A percentile compares a stretch with the other conserved stretches of the same genome.
Conservation (phyloP, 1,284 basidiomycete species). For the Athelia sp. region DNA sequence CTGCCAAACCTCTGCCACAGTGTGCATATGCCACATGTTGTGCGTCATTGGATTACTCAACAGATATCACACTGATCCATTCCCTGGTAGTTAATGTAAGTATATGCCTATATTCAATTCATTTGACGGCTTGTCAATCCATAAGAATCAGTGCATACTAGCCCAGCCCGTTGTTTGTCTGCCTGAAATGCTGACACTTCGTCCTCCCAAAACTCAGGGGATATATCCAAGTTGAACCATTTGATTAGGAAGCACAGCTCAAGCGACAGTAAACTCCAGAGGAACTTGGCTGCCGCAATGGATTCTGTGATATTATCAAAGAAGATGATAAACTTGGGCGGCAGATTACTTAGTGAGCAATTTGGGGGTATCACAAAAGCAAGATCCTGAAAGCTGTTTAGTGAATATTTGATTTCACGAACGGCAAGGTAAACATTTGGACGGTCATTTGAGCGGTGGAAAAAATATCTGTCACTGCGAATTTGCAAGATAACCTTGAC, state of each 20-base stretch:
- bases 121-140: slow-evolving; percentile 17
- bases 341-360: slow-evolving; percentile 5
- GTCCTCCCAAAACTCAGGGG: slow-evolving; percentile 10
- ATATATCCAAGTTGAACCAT: slow-evolving; percentile 21
- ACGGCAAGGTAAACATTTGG: slow-evolving; percentile 25
- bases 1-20: too few species aligned
- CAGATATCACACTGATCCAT: too few species aligned
- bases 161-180: slow-evolving; percentile 9
- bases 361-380: slow-evolving; percentile 18
- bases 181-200: slow-evolving; percentile 8
- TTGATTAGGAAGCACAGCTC: slow-evolving; percentile 12
- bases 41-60: too few species aligned
- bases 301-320: slow-evolving; percentile 16
- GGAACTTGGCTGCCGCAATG: slow-evolving; percentile 10
- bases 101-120: not conserved
- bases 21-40: too few species aligned
- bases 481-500: slow-evolving; percentile 8
- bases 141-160: slow-evolving; percentile 7
- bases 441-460: slow-evolving; percentile 17
- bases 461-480: not conserved
- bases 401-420: slow-evolving; percentile 15
- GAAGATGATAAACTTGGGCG: too few species aligned
- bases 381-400: slow-evolving; percentile 19
- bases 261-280: slow-evolving; percentile 10
- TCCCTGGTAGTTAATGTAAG: slow-evolving; percentile 8